These are phyloP conservation scores for Boletus smithii DNA, from an alignment of 1,284 basidiomycete genomes.

Conservation along the genomic window DNA sequence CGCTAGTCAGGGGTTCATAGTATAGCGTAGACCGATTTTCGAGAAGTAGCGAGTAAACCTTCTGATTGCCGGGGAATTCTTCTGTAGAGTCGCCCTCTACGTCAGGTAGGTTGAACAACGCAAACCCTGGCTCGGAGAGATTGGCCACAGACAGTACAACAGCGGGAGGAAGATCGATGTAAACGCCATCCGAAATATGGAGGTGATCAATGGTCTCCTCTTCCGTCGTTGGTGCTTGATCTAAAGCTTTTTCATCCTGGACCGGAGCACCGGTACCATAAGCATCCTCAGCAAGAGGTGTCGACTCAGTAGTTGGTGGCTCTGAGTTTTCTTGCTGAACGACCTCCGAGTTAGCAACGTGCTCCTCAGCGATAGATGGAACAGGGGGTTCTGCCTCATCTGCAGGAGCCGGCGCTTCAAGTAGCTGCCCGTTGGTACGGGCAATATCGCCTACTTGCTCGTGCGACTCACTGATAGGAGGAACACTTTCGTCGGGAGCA, in stretches of 20 bases:
- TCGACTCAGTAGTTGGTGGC: slow-evolving; percentile 9
- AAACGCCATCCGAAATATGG: slow-evolving; percentile 66
- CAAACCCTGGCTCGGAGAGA: slow-evolving; percentile 42
- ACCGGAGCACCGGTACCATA: slow-evolving; percentile 1
- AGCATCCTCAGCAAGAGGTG: slow-evolving; percentile 5
- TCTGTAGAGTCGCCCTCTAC: slow-evolving; percentile 27
- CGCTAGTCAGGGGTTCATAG: slow-evolving; percentile 63
- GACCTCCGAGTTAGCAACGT: slow-evolving; percentile 4
- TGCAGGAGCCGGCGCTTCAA: slow-evolving; percentile 6
- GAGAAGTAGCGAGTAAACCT: slow-evolving; percentile 44
- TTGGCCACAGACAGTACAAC: slow-evolving; percentile 54
- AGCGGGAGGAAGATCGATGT: slow-evolving; percentile 71
- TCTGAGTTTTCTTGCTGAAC: slow-evolving; percentile 13
- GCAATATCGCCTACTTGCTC: slow-evolving; percentile 13
- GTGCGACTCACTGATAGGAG: slow-evolving; percentile 21
- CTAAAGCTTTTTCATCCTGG: slow-evolving; percentile 11
- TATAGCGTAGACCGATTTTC: slow-evolving; percentile 63
- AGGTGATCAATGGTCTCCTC: slow-evolving; percentile 45
- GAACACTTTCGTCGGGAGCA: slow-evolving; percentile 2
- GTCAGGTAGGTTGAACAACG: slow-evolving; percentile 55
- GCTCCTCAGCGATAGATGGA: slow-evolving; percentile 8
- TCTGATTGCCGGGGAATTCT: slow-evolving; percentile 16
- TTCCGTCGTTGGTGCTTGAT: slow-evolving; percentile 9
- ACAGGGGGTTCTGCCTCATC: slow-evolving; percentile 4
- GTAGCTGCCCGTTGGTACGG: slow-evolving; percentile 2